Conservation (phyloP, 2,329 filamentous ascomycete species). For the Pyricularia sp. region DNA sequence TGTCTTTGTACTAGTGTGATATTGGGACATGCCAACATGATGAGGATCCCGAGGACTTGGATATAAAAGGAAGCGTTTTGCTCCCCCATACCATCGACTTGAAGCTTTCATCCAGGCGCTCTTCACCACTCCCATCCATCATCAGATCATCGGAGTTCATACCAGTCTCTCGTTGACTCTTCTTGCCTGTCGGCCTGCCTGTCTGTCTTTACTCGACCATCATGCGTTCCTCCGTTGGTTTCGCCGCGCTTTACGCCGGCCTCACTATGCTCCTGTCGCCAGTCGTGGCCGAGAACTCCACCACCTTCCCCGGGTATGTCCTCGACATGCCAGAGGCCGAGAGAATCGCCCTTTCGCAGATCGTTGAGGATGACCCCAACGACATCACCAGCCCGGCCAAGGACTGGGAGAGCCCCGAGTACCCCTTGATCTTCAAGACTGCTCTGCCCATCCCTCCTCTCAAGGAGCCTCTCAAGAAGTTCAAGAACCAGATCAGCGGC, state of each 20-base stretch:
- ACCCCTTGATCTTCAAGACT: slow-evolving; percentile 23
- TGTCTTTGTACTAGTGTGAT: neutral
- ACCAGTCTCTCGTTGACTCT: neutral
- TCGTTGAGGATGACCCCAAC: slow-evolving; percentile 7
- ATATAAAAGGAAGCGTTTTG: neutral
- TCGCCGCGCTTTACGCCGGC: slow-evolving; percentile 3
- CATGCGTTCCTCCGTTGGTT: slow-evolving; percentile 1
- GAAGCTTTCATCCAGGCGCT: neutral
- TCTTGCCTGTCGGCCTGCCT: neutral
- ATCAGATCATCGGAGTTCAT: neutral
- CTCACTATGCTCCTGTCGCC: neutral
- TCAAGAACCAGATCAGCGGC: slow-evolving; percentile 23
- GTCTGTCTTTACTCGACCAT: neutral
- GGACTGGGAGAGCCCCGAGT: slow-evolving; percentile 18
- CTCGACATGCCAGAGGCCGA: neutral
- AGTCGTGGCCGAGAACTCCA: neutral
- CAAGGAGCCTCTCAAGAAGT: slow-evolving; percentile 23
- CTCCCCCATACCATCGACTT: neutral
- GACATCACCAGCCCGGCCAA: slow-evolving; percentile 7
- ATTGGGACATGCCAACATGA: neutral
- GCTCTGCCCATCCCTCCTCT: slow-evolving; percentile 31
- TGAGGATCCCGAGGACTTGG: neutral
- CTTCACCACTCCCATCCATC: neutral
- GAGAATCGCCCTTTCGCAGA: neutral
- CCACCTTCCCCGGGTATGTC: neutral